Evolutionary conservation across 2,329 filamentous ascomycete species (phyloP).

Genomic region (Chalara sp.): DNA sequence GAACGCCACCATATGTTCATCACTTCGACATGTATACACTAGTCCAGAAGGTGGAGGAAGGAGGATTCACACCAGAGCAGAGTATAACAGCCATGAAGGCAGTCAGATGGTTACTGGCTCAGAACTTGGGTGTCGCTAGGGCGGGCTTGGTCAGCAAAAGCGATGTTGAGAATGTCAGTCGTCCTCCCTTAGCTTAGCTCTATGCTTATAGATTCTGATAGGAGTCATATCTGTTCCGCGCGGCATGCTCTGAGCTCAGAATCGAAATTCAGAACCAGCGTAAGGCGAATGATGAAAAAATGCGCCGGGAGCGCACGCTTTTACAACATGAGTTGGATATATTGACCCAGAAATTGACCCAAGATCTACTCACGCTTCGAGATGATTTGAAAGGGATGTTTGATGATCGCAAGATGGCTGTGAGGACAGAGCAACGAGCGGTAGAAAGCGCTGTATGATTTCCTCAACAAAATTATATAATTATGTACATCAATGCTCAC

Average conservation of each 20-base stretch:
- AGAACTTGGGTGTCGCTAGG: conserved; percentile 76
- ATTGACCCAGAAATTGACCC: conserved; percentile 72
- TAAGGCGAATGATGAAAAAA: conserved; percentile 69
- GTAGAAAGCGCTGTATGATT: conserved; percentile 69
- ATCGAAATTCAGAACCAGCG: conserved; percentile 79
- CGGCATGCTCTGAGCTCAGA: conserved; percentile 84
- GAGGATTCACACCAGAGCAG: conserved; percentile 68
- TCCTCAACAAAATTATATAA: too few relatives aligned
- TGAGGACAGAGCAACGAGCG: conserved; percentile 77
- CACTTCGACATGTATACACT: conserved; percentile 94
- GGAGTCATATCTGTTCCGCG: conserved; percentile 88
- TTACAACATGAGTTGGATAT: conserved; percentile 96
- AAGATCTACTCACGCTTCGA: conserved; percentile 74
- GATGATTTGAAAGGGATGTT: conserved; percentile 95
- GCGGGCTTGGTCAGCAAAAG: conserved; percentile 79
- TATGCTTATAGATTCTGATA: conserved; percentile 18
- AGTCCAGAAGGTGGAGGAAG: conserved; percentile 68
- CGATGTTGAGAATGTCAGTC: conserved; percentile 72
- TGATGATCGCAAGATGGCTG: conserved; percentile 90
- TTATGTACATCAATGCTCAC: neutral
- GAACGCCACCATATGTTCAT: conserved; percentile 77
- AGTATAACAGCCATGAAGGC: conserved; percentile 89
- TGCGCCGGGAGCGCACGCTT: conserved; percentile 75
- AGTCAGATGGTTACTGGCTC: conserved; percentile 66
- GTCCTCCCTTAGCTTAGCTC: neutral